A percentile compares a stretch with the other conserved stretches of the same genome.
Evolutionary conservation across 225 moss, liverwort and hornwort genomes (phyloP).

Genomic region (Pleurozium schreberi): DNA sequence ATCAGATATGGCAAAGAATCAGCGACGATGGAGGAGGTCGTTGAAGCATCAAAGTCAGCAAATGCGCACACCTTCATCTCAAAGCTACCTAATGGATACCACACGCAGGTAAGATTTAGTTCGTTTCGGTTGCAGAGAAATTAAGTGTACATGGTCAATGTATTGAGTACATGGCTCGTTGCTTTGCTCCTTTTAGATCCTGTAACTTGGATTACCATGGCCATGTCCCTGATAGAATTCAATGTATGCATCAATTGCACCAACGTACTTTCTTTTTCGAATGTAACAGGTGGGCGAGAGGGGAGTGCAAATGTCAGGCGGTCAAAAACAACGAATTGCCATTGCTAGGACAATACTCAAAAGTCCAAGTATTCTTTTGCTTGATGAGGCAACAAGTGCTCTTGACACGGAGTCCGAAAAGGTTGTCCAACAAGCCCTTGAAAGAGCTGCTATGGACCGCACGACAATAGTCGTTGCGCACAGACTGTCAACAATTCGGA

Average conservation of each 20-base stretch:
- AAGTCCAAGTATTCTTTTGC: conserved; percentile 43
- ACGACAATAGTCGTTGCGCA: conserved; percentile 57
- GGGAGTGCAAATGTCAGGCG: conserved; percentile 53
- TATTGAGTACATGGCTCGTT: neutral
- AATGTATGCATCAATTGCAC: neutral
- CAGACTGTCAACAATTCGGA: conserved; percentile 43
- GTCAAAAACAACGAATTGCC: conserved; percentile 62
- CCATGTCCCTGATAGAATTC: neutral
- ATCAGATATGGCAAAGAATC: conserved; percentile 44
- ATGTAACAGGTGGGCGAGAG: conserved; percentile 53
- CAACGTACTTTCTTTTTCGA: neutral
- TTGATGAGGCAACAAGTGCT: conserved; percentile 75
- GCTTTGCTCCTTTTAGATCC: neutral
- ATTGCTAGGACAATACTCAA: conserved; percentile 65
- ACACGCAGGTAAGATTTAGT: conserved; percentile 33
- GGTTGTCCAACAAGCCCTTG: conserved; percentile 44
- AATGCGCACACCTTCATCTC: conserved; percentile 70
- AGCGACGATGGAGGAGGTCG: conserved; percentile 43
- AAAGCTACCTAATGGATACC: conserved; percentile 52
- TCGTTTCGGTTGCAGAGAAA: neutral
- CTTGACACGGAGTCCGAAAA: conserved; percentile 55
- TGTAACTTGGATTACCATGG: neutral
- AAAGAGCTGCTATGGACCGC: conserved; percentile 25
- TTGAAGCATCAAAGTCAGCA: conserved; percentile 49
- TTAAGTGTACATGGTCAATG: neutral